phyloP scores from a whole-genome alignment of 305 asterid species.

The Caryopteris hybrid region DNA sequence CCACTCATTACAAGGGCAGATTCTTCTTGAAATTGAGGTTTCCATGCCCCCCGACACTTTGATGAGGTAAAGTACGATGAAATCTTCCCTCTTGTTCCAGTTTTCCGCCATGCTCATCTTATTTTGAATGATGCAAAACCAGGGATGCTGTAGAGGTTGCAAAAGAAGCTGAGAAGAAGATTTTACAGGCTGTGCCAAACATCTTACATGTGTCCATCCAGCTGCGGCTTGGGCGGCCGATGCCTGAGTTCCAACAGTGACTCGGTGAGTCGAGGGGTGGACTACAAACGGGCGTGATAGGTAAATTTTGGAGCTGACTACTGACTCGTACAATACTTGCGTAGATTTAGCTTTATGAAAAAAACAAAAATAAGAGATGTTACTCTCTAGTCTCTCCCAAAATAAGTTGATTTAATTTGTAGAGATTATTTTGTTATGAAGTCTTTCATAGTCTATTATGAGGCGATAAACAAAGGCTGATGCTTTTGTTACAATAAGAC shows the following conservation, averaged over 20 bases:
- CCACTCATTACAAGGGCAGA: slow-evolving; percentile 76
- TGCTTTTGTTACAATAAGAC: no score
- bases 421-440: no score
- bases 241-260: slow-evolving; percentile 35
- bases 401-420: no score
- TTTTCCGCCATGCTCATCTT: background rate
- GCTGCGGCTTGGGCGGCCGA: slow-evolving; percentile 56
- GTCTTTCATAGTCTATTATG: no score
- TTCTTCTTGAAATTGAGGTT: slow-evolving; percentile 77
- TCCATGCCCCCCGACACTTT: slow-evolving; percentile 68
- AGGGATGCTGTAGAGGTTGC: slow-evolving; percentile 74
- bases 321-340: background rate
- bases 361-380: background rate
- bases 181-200: slow-evolving; percentile 43
- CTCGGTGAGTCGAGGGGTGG: slow-evolving; percentile 7
- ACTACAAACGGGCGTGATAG: background rate
- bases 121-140: background rate
- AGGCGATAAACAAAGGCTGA: no score
- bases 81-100: background rate
- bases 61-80: slow-evolving; percentile 42
- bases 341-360: background rate
- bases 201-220: slow-evolving; percentile 53
- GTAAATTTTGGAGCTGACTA: background rate
- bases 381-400: no score
- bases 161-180: slow-evolving; percentile 60